Conservation (phyloP, 2,329 filamentous ascomycete genomes). For the Aspergillus quadricinctus region DNA sequence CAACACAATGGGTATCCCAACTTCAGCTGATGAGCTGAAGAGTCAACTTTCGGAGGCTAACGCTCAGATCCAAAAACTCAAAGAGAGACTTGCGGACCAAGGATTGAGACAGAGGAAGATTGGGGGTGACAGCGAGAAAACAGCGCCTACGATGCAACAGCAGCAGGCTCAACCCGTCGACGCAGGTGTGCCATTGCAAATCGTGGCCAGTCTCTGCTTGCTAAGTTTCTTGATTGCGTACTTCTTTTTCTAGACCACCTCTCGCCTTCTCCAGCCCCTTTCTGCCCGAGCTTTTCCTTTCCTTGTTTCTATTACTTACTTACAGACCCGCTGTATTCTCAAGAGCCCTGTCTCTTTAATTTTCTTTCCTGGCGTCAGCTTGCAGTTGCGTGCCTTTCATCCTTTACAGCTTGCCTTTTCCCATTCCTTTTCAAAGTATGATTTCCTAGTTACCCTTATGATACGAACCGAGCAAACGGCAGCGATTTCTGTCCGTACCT, state of each 20-base stretch:
- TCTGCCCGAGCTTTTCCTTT: slow-evolving; percentile 10
- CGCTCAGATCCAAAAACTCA: slow-evolving; percentile 65
- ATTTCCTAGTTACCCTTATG: slow-evolving; percentile 11
- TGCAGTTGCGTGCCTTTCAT: slow-evolving; percentile 7
- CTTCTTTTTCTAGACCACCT: slow-evolving; percentile 76
- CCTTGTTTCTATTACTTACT: slow-evolving; percentile 20
- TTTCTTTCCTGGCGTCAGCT: slow-evolving; percentile 24
- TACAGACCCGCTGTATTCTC: slow-evolving; percentile 17
- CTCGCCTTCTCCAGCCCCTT: slow-evolving; percentile 9
- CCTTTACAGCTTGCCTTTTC: slow-evolving; percentile 10
- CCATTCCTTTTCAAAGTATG: slow-evolving; percentile 8
- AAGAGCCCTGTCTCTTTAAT: slow-evolving; percentile 21
- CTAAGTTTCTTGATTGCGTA: slow-evolving; percentile 92
- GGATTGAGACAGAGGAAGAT: slow-evolving; percentile 77
- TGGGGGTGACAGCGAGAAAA: slow-evolving; percentile 52
- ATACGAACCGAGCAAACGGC: slow-evolving; percentile 14
- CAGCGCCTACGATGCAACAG: slow-evolving; percentile 49
- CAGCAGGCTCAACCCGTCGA: slow-evolving; percentile 55
- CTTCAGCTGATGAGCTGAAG: slow-evolving; percentile 60
- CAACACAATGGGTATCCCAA: slow-evolving; percentile 47
- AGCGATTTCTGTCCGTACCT: slow-evolving; percentile 5
- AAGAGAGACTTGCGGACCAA: slow-evolving; percentile 59
- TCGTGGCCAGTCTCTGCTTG: slow-evolving; percentile 78
- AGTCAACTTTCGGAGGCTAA: slow-evolving; percentile 71
- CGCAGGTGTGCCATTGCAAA: slow-evolving; percentile 75